These are phyloP conservation scores for Didymella sp. DNA, from an alignment of 2,329 filamentous ascomycete species.

Conservation along the genomic window DNA sequence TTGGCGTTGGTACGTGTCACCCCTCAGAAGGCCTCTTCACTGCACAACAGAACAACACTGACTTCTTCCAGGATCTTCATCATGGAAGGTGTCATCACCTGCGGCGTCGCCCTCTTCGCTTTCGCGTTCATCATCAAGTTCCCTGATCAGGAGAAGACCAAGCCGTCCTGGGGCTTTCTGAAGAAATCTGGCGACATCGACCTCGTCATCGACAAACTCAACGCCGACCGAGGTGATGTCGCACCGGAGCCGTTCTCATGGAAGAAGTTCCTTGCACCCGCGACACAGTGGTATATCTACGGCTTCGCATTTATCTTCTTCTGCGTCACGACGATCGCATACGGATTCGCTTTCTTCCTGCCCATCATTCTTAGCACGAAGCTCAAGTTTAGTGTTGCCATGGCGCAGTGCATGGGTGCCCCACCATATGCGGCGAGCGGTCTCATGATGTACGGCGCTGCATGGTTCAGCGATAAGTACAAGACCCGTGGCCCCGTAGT, in stretches of 20 bases:
- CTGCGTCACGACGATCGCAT: conserved; percentile 31
- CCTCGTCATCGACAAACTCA: conserved; percentile 31
- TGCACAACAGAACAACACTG: background rate
- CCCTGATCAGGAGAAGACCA: conserved; percentile 30
- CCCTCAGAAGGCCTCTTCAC: background rate
- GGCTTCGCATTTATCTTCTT: conserved; percentile 32
- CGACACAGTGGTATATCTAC: conserved; percentile 36
- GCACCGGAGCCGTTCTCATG: conserved; percentile 28
- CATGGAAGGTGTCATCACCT: conserved; percentile 35
- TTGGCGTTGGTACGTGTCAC: conserved; percentile 28
- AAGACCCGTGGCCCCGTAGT: conserved; percentile 33
- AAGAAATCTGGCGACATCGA: conserved; percentile 27
- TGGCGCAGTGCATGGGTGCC: conserved; percentile 34
- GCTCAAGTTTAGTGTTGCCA: conserved; percentile 33
- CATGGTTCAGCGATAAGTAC: conserved; percentile 36
- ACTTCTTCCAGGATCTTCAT: conserved; percentile 32
- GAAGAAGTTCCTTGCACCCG: conserved; percentile 32
- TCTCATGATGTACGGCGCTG: conserved; percentile 36
- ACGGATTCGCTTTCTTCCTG: conserved; percentile 33
- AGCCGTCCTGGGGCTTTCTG: conserved; percentile 32
- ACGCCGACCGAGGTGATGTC: conserved; percentile 32
- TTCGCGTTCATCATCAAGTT: conserved; percentile 34
- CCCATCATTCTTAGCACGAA: conserved; percentile 35
- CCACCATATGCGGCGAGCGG: conserved; percentile 37
- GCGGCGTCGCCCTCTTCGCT: conserved; percentile 29